Conservation (phyloP, 2,329 filamentous ascomycete species). For the Zasmidium citrigriseum region DNA sequence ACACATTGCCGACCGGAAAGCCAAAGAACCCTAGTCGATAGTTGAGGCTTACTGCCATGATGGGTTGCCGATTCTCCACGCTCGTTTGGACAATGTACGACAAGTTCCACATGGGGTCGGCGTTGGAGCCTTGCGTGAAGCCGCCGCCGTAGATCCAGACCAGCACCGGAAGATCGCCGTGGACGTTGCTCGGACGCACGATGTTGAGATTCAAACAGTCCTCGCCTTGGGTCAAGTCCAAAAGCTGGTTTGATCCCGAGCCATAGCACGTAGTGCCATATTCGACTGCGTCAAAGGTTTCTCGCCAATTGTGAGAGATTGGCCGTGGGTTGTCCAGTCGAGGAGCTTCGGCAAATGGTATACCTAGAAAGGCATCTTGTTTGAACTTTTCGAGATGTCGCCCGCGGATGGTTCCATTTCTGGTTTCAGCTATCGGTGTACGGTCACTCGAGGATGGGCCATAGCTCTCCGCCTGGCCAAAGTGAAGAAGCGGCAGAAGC, state of each 20-base stretch:
- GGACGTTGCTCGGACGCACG: constrained; percentile 23
- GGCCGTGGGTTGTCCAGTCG: constrained; percentile 29
- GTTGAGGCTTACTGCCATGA: constrained; percentile 59
- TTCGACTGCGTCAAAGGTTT: constrained; percentile 39
- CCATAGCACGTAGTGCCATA: constrained; percentile 47
- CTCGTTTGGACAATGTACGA: constrained; percentile 42
- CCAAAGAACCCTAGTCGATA: constrained; percentile 35
- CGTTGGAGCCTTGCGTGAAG: constrained; percentile 41
- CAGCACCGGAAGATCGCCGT: constrained; percentile 37
- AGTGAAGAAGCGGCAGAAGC: too few species aligned
- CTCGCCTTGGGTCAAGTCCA: constrained; percentile 30
- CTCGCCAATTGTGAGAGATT: constrained; percentile 41
- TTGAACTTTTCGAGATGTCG: constrained; percentile 19
- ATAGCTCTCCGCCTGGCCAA: too few species aligned
- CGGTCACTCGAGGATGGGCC: too few species aligned
- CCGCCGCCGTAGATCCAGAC: constrained; percentile 26
- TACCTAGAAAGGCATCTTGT: constrained; percentile 49
- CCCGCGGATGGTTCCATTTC: neutral
- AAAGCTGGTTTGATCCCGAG: constrained; percentile 31
- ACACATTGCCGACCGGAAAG: constrained; percentile 29
- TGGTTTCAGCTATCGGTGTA: neutral
- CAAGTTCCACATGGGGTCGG: constrained; percentile 62
- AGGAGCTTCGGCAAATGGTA: constrained; percentile 40
- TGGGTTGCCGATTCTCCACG: constrained; percentile 57
- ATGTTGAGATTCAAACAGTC: constrained; percentile 40